Evolutionary conservation across 305 asterid genomes (phyloP), one percentile per base, ranked within the genome.

Genomic region (Solanum hybrid): DNA sequence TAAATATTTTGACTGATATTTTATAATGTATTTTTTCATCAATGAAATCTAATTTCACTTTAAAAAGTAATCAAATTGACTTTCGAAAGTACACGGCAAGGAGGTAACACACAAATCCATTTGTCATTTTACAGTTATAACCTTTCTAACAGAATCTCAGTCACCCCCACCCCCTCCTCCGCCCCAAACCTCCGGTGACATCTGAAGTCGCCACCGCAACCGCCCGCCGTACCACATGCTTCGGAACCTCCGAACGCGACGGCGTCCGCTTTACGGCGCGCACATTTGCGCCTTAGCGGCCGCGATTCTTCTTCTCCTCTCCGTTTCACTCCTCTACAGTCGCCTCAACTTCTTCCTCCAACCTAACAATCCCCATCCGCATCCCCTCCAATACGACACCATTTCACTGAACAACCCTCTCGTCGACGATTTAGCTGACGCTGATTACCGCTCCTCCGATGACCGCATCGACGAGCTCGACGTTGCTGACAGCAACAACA

Each of bases 401-500:
- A 87, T 89, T 89, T 91, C 92, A 35, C 88, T 92, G 84, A 89
- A 91, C 85, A 91, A 95, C 64, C 96, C 96, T 8, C 98, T 96
- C 86, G 93, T 95, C 88, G 96, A 94, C 90, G 97, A 95, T 89
- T 92, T 95, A 89, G 95, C 96, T 16, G 99, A 97, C 46, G 78
- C 95, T 51, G 91, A 88, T 36, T 90, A 91, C 34, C 94, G 66
- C 5, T 88, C 88, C 77, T 77, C 95, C 79, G 98, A 94, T 34
- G 99, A 96, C 72, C 99, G 96, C 88, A 96, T 97, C 73, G 99
- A 97, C 91, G 98, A 94, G 90, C 95, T 93, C 6, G 99, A 96
- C 77, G 96, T 96, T 87, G 94, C 92, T 89, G 89, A 84, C 85
- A 90, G 86, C 88, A 91, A 46, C 92, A 94, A 76, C 80, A 79